Conservation (phyloP, 179 eudicot genomes). For the Amaranthus tricolor region DNA sequence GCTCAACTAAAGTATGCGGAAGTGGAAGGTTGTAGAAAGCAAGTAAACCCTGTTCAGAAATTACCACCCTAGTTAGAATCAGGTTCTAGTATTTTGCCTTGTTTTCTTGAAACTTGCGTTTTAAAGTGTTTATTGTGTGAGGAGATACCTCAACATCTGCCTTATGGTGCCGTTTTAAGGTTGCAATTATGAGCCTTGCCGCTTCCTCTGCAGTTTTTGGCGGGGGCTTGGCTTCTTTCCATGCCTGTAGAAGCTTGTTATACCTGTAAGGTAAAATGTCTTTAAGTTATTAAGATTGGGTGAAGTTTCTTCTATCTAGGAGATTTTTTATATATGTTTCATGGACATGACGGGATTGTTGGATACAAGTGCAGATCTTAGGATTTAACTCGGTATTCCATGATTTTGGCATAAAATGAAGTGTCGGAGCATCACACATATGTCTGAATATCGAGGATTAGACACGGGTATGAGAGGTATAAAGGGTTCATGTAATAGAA, state of each 20-base stretch:
- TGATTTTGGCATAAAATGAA: not conserved
- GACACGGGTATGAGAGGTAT: too few species aligned
- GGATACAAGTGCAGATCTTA: too few species aligned
- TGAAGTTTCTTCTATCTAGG: not conserved
- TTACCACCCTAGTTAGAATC: conserved; percentile 5
- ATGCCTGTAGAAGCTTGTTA: conserved; percentile 67
- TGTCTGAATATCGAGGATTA: too few species aligned
- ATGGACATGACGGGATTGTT: too few species aligned
- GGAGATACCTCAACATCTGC: conserved; percentile 80
- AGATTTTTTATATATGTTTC: not conserved
- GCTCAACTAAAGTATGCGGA: conserved; percentile 54
- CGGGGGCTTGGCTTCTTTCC: conserved; percentile 86
- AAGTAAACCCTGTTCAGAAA: conserved; percentile 64
- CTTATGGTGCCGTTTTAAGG: conserved; percentile 72
- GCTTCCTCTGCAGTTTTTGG: conserved; percentile 89
- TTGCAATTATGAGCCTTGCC: conserved; percentile 57
- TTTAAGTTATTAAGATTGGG: not conserved
- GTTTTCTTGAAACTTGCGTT: not conserved
- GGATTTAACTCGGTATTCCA: too few species aligned
- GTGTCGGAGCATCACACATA: too few species aligned
- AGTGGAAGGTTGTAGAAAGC: conserved; percentile 79
- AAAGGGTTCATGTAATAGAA: too few species aligned
- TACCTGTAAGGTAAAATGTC: conserved; percentile 47
- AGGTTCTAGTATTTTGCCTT: not conserved
- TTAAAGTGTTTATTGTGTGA: not conserved